Evolutionary conservation across 352 stramenopile species (phyloP), one percentile per base, ranked within the genome.

Genomic region (Globisporangium nunn): DNA sequence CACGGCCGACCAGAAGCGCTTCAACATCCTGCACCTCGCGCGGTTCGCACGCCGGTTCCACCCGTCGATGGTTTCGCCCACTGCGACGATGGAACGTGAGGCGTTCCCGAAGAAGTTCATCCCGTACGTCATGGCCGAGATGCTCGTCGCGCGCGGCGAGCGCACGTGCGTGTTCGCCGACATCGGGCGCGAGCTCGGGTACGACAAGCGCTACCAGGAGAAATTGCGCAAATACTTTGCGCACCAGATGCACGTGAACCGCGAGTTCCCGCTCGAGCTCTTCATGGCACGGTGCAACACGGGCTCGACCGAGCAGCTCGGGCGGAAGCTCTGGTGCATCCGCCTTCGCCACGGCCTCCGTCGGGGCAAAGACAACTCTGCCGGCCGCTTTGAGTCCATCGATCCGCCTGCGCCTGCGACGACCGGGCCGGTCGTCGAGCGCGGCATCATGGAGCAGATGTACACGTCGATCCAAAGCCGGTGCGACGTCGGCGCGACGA

Each of bases 201-300:
- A 84, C 41, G 66, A 69, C 33, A 94, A 94, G 62, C 75, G 80
- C 6, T 72, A 86, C 14, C 84, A 94, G 55, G 81, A 92, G 52
- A 85, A 87, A 40, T 62, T 94, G 35, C 81, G 84, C 23, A 92
- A 89, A 54, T 88, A 82, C 66, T 91, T 94, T 49, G 80, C 86
- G 11, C 77, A 89, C 54, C 74, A 93, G 52, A 87, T 84, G 71
- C 65, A 78, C 23, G 47, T 68, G 2, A 70, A 83, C 33, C 62
- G 69, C 7, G 61, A 58, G 18, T 94, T 89, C 47, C 84, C 81
- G 4, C 48, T 94, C 3, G 72, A 92, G 33, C 58, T 92, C 30
- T 94, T 94, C 54, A 91, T 89, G 78, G 81, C 84, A 18, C 63
- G 80, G 17, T 93, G 82, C 60, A 93, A 81, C 63, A 88, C 79